A percentile compares a stretch with the other conserved stretches of the same genome.
Conservation (phyloP, 129 eudicot species). For the Flaveria brownii region DNA sequence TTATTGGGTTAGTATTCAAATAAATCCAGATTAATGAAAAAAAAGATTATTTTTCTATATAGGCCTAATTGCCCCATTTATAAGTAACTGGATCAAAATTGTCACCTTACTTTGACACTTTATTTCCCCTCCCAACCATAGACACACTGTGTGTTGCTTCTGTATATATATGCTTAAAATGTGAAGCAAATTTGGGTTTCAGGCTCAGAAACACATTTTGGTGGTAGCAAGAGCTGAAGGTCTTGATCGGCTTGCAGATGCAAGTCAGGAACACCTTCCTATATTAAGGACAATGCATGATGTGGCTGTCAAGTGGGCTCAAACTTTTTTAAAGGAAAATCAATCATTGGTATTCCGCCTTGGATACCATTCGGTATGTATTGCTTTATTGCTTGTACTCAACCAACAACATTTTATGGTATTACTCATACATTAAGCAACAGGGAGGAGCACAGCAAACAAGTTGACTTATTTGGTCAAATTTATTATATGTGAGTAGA, state of each 20-base stretch:
- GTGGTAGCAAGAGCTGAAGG: conserved; percentile 75
- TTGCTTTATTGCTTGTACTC: conserved; percentile 19
- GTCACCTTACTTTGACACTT: not conserved
- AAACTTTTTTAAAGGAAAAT: conserved; percentile 52
- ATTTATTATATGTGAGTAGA: not conserved
- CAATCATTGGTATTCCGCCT: conserved; percentile 70
- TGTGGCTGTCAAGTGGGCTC: conserved; percentile 74
- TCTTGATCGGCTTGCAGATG: conserved; percentile 72
- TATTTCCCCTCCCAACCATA: not conserved
- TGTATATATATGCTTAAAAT: not conserved
- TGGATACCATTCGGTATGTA: conserved; percentile 90
- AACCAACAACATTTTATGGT: not conserved
- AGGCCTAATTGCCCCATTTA: not conserved
- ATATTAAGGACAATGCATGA: conserved; percentile 65
- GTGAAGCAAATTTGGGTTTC: conserved; percentile 19
- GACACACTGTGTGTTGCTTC: conserved; percentile 1
- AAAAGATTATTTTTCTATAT: not conserved
- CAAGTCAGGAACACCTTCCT: conserved; percentile 54
- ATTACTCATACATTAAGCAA: not conserved
- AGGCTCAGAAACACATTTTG: conserved; percentile 79
- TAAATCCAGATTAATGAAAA: not conserved
- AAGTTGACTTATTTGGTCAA: not conserved
- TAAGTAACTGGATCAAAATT: not conserved
- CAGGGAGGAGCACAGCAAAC: not conserved
- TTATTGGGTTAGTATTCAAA: not conserved